Evolutionary conservation across 2,329 filamentous ascomycete genomes (phyloP), one percentile per base, ranked within the genome.

Genomic region (Sporothrix pallida): DNA sequence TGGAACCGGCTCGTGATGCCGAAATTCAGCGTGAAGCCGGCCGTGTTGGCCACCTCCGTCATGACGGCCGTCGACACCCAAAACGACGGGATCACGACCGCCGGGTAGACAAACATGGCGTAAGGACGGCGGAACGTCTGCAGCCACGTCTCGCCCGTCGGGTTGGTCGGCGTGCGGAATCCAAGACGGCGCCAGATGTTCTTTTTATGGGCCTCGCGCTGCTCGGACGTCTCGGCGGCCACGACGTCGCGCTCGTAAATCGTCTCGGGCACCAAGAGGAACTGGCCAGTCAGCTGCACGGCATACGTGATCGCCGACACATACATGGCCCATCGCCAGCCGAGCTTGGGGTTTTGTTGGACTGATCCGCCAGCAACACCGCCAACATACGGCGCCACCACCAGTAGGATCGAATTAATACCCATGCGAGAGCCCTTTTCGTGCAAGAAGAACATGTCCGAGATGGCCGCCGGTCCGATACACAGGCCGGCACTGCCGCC

Each of bases 21-120:
- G 56, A 76, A 76, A 72, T 76, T 76, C 67, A 76, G 71, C 5
- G 76, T 65, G 44, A 76, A 76, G 23, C 75, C 76, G n/a, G 76
- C 76, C 63, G 76, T 76, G 71, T 76, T 76, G 72, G 73, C 75
- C 0, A 76, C 75, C 46, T 76, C 75, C 44, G 75, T 76, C 76
- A 76, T 76, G 71, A 72, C 73, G 15, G 72, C 52, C 44, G 74
- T 69, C 37, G 72, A 73, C 10, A 75, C 72, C 76, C 76, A 76
- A 62, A 76, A 72, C 9, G 73, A 75, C 0, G 76, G 75, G 54
- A 76, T 63, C 7, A 76, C 46, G n/a, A 76, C 75, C 31, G 76
- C 72, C 13, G 76, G 76, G 69, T 75, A 76, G 44, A 68, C 75
- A 67, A 76, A 76, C 73, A 76, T 75, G 72, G 46, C 42, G 20